phyloP scores from a whole-genome alignment of 306 rosid genomes.

The Rosa chinensis region DNA sequence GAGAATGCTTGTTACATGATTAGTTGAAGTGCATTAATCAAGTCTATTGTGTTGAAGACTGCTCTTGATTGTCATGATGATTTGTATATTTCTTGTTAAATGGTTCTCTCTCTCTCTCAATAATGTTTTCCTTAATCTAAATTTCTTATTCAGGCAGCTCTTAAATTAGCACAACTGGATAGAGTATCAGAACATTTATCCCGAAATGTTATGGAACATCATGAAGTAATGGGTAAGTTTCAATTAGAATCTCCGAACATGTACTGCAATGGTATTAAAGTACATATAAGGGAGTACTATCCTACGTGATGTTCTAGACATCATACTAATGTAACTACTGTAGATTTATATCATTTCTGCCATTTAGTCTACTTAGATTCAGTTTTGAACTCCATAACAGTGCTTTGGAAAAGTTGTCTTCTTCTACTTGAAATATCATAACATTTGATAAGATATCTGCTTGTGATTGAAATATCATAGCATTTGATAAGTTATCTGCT shows the following conservation, averaged over 20 bases:
- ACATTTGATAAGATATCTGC: not conserved
- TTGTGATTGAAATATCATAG: not conserved
- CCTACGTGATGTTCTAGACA: not conserved
- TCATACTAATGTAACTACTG: not conserved
- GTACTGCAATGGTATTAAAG: slow-evolving; percentile 8
- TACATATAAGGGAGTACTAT: slow-evolving; percentile 5
- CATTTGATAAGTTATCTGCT: not conserved
- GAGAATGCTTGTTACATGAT: not conserved
- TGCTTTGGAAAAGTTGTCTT: not conserved
- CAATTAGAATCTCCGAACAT: slow-evolving; percentile 4
- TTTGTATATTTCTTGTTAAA: not conserved
- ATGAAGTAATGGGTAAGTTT: slow-evolving; percentile 98
- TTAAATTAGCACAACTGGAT: slow-evolving; percentile 88
- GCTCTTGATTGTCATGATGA: not conserved
- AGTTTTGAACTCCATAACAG: slow-evolving; percentile 5
- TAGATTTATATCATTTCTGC: not conserved
- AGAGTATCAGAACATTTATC: slow-evolving; percentile 85
- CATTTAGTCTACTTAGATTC: not conserved
- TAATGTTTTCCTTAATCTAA: not conserved
- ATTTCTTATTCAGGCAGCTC: slow-evolving; percentile 60
- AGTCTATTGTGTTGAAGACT: not conserved
- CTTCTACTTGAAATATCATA: not conserved
- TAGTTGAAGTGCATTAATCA: not conserved
- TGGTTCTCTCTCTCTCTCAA: not conserved
- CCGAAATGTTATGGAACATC: slow-evolving; percentile 92